These are phyloP conservation scores for Colletotrichum cuscutae DNA, from an alignment of 2,329 filamentous ascomycete species.

Conservation along the genomic window DNA sequence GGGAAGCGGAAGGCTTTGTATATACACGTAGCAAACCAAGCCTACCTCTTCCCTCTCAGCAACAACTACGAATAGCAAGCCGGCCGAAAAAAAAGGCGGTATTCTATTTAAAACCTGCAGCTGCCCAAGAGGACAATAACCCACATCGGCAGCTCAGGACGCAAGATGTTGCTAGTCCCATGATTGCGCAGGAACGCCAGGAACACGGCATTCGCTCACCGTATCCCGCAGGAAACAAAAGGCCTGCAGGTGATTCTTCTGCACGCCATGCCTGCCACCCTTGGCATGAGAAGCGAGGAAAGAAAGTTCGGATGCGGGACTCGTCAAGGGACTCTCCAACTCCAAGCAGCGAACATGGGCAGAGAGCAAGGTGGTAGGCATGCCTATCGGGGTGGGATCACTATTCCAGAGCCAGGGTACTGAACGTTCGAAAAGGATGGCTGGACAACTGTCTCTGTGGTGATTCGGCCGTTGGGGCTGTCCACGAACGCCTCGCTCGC, in stretches of 20 bases:
- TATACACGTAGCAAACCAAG: not conserved
- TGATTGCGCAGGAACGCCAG: constrained; percentile 25
- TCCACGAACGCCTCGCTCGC: not conserved
- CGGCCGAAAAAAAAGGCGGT: not conserved
- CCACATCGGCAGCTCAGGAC: not conserved
- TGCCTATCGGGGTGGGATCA: constrained; percentile 8
- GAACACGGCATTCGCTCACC: constrained; percentile 23
- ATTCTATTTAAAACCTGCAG: constrained; percentile 31
- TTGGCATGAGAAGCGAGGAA: constrained; percentile 11
- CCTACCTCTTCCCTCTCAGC: not conserved
- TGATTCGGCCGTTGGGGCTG: constrained; percentile 5
- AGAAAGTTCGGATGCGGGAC: constrained; percentile 18
- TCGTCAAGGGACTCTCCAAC: constrained; percentile 2
- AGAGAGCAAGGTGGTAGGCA: not conserved
- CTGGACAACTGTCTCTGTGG: constrained; percentile 23
- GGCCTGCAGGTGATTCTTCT: constrained; percentile 14
- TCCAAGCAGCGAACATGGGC: not conserved
- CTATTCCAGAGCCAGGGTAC: not conserved
- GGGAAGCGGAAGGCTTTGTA: constrained; percentile 19
- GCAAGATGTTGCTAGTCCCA: not conserved
- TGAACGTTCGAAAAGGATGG: not conserved
- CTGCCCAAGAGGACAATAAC: not conserved
- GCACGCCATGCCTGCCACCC: constrained; percentile 20
- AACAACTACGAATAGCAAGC: not conserved
- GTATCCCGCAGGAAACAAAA: not conserved